Conservation (phyloP, 495 filamentous ascomycete species). For the Aspergillus baeticus region DNA sequence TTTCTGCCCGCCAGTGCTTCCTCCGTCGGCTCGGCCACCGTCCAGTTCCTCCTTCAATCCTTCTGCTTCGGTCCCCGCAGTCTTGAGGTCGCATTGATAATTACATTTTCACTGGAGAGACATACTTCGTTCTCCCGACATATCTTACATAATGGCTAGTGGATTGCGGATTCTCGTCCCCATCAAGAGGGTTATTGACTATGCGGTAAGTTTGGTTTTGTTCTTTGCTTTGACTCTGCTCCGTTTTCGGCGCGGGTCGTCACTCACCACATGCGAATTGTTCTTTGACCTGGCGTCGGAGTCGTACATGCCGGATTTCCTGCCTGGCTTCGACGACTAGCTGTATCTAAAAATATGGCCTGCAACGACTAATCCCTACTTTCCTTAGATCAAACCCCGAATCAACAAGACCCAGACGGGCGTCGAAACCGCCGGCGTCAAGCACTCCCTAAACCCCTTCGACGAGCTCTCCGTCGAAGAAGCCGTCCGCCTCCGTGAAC, state of each 20-base stretch:
- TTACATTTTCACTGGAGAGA: not conserved
- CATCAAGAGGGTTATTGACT: constrained; percentile 98
- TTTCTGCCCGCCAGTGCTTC: constrained; percentile 18
- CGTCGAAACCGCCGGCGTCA: constrained; percentile 87
- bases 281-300: not conserved
- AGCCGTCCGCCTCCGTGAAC: constrained; percentile 88
- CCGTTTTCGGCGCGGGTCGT: constrained; percentile 23
- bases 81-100: not conserved
- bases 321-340: no score
- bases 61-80: constrained; percentile 7
- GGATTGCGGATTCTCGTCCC: constrained; percentile 87
- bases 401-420: constrained; percentile 95
- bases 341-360: not conserved
- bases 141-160: constrained; percentile 62
- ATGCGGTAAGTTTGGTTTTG: constrained; percentile 67
- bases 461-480: constrained; percentile 98
- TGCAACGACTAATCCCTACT: not conserved
- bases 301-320: no score
- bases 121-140: not conserved
- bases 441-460: constrained; percentile 98
- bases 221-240: constrained; percentile 6
- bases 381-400: constrained; percentile 83
- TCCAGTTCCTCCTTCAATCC: constrained; percentile 9
- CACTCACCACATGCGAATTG: not conserved
- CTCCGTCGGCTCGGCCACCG: constrained; percentile 15